These are phyloP conservation scores for Zygnema cylindricum DNA, from an alignment of 139 green algal species.

Conservation along the genomic window DNA sequence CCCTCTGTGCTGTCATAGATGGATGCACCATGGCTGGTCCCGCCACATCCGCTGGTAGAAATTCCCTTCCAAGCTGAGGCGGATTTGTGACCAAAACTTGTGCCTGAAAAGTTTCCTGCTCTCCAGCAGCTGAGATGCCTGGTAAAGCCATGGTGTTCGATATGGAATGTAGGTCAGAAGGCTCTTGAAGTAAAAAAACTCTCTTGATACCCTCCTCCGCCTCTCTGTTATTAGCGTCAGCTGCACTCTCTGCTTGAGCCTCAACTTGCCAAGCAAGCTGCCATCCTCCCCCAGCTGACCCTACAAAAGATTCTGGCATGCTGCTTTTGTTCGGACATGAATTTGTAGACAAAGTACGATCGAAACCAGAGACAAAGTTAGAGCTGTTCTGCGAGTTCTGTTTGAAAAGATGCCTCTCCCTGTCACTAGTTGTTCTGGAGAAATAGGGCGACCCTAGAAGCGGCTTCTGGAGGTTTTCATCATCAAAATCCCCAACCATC, in stretches of 20 bases:
- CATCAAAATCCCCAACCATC: slow-evolving; percentile 23
- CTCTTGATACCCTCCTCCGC: slow-evolving; percentile 16
- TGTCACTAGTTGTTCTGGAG: not conserved
- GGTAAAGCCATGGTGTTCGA: slow-evolving; percentile 15
- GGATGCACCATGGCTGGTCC: slow-evolving; percentile 48
- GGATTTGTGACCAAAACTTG: slow-evolving; percentile 17
- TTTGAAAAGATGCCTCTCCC: not conserved
- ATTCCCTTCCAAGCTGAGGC: not conserved
- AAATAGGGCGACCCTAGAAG: not conserved
- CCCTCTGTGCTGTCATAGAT: not conserved
- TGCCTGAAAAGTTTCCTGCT: slow-evolving; percentile 33
- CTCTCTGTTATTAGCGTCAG: not conserved
- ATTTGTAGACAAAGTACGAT: not conserved
- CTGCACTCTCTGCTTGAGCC: not conserved
- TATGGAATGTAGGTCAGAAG: not conserved
- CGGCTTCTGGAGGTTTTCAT: slow-evolving; percentile 5
- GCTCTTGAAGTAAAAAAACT: slow-evolving; percentile 32
- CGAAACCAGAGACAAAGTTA: not conserved
- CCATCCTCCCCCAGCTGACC: slow-evolving; percentile 15
- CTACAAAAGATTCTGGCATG: not conserved
- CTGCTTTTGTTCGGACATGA: not conserved
- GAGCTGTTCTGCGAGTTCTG: not conserved
- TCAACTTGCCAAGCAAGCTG: slow-evolving; percentile 39
- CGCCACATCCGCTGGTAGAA: not conserved
- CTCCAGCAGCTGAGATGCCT: not conserved